These are phyloP conservation scores for Alternaria postmessia DNA, from an alignment of 2,329 filamentous ascomycete genomes.

Conservation along the genomic window DNA sequence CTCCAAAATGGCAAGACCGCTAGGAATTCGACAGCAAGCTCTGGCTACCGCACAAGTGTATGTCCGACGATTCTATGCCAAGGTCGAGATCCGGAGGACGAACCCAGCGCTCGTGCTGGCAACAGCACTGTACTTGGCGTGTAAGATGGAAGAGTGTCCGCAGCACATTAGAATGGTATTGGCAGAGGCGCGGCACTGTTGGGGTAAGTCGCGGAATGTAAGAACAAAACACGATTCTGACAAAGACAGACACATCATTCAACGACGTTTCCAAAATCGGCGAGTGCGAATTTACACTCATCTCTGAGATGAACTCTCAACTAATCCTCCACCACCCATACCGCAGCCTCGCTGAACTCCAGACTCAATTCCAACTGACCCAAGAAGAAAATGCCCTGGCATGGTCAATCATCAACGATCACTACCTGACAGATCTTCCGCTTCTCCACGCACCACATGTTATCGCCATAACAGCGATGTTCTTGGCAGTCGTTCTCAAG, in stretches of 20 bases:
- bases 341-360: slow-evolving; percentile 76
- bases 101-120: slow-evolving; percentile 93
- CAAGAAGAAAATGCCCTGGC: slow-evolving; percentile 81
- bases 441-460: slow-evolving; percentile 86
- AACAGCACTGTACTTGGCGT: slow-evolving; percentile 94
- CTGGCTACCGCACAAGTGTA: slow-evolving; percentile 95
- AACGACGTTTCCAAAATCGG: slow-evolving; percentile 82
- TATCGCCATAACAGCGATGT: slow-evolving; percentile 84
- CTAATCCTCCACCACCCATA: slow-evolving; percentile 93
- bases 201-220: slow-evolving; percentile 35
- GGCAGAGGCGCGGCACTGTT: slow-evolving; percentile 79
- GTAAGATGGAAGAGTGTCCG: slow-evolving; percentile 97
- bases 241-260: slow-evolving; percentile 44
- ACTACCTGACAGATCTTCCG: slow-evolving; percentile 90
- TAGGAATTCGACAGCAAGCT: slow-evolving; percentile 87
- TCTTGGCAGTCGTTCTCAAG: slow-evolving; percentile 83
- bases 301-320: slow-evolving; percentile 89
- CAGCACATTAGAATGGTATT: slow-evolving; percentile 94
- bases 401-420: slow-evolving; percentile 87
- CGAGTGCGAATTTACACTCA: slow-evolving; percentile 92
- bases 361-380: slow-evolving; percentile 73
- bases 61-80: slow-evolving; percentile 90
- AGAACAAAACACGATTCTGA: slow-evolving; percentile 9
- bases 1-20: slow-evolving; percentile 80
- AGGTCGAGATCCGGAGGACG: slow-evolving; percentile 87